Evolutionary conservation across 1,284 basidiomycete species (phyloP), one percentile per base, ranked within the genome.

Genomic region (Cryptococcus sp.): DNA sequence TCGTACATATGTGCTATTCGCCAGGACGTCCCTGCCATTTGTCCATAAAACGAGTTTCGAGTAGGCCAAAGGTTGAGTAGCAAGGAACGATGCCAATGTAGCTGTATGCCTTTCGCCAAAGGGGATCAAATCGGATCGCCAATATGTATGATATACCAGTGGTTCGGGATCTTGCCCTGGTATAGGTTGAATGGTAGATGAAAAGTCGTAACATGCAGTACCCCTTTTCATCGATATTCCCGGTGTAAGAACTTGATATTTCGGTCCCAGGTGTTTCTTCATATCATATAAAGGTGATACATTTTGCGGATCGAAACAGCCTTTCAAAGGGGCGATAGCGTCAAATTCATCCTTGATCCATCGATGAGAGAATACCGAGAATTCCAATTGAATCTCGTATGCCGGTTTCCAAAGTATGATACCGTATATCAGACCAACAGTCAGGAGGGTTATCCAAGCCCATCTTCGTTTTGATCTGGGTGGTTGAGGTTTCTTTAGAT

Each of bases 21-120:
- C 75, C 1, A 77, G 55, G 0, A 53, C 36, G 30, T 92, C 79
- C 62, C 87, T 85, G 1, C 88, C 88, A 66, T 95, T 94, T 13
- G 90, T 89, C 92, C 91, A 95, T 14, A 95, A 77, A 38, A 91
- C 80, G 58, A 95, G 79, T 10, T 83, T 83, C 11, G 87, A 83
- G 36, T 80, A 76, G 2, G 74, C 62, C 4, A 86, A 69, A 59
- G 88, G 83, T 73, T 97, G 92, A 5, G 91, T 95, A 3, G 90
- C 88, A 63, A 96, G 88, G 75, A 93, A 92, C 0, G 89, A 89
- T 67, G 87, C 86, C 67, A 97, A 81, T 80, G 93, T 89, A 76
- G 84, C 86, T 60, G 90, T 87, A 71, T 97, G 92, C 15, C 92
- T 82, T 48, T 82, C 80, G 3, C 83, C 84, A 62, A 96, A 87